These are phyloP conservation scores for Sistotremastrum niveocremeum DNA, from an alignment of 768 basidiomycete species.

Conservation along the genomic window DNA sequence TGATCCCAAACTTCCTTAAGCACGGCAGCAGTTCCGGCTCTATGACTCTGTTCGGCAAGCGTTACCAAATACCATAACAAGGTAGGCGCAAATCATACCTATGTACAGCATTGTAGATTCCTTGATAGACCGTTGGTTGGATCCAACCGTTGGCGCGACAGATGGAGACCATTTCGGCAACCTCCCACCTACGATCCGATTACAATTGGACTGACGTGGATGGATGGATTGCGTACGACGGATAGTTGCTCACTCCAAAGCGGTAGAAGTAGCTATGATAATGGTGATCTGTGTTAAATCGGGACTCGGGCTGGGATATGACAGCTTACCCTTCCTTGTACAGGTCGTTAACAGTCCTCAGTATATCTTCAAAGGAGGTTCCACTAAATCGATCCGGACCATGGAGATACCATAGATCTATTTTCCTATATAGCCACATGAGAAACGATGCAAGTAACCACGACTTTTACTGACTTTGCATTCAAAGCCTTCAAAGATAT, in stretches of 20 bases:
- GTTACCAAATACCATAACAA: no score
- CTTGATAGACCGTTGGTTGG: conserved; percentile 14
- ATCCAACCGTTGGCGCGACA: conserved; percentile 12
- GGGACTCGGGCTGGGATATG: neutral
- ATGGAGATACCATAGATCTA: conserved; percentile 10
- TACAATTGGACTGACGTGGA: neutral
- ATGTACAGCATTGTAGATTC: conserved; percentile 11
- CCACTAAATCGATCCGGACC: conserved; percentile 8
- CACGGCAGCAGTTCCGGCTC: conserved; percentile 14
- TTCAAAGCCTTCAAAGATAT: conserved; percentile 19
- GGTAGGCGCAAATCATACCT: no score
- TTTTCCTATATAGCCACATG: neutral
- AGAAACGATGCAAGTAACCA: conserved; percentile 6
- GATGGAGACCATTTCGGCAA: conserved; percentile 16
- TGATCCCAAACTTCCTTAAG: conserved; percentile 14
- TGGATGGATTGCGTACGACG: neutral
- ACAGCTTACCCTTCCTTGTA: conserved; percentile 9
- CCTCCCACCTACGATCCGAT: conserved; percentile 1
- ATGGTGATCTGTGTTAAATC: conserved; percentile 6
- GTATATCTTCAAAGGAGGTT: conserved; percentile 9
- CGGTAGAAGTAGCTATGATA: conserved; percentile 10
- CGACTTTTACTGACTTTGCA: conserved; percentile 25
- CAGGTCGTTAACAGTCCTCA: conserved; percentile 15
- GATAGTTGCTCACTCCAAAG: neutral
- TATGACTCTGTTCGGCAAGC: conserved; percentile 4